Percentiles rank a stretch among this genome's conserved stretches.
Evolutionary conservation across 2,329 filamentous ascomycete genomes (phyloP).

Genomic region (Fusarium kyushuense): DNA sequence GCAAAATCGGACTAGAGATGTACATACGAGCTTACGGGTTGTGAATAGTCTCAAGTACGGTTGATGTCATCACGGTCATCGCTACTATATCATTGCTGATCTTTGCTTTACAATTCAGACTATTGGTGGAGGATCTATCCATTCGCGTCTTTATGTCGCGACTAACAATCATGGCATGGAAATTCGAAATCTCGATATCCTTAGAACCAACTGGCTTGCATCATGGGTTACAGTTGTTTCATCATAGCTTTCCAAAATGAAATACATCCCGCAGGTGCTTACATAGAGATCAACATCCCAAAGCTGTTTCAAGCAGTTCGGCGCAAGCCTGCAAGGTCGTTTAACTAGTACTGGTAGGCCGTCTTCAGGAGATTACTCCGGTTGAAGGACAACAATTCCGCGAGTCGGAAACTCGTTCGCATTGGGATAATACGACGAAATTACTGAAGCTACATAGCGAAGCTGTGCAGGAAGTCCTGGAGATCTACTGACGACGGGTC

Average conservation of each 20-base stretch:
- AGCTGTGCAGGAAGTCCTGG: background rate
- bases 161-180: background rate
- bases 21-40: background rate
- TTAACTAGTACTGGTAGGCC: background rate
- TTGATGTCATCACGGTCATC: conserved; percentile 3
- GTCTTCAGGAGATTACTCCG: background rate
- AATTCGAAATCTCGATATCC: background rate
- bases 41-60: background rate
- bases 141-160: background rate
- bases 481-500: conserved; percentile 13
- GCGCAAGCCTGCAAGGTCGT: background rate
- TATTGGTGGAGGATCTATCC: background rate
- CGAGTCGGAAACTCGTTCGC: conserved; percentile 14
- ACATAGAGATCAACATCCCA: conserved; percentile 20
- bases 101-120: background rate
- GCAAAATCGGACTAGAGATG: background rate
- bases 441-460: background rate
- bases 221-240: conserved; percentile 19
- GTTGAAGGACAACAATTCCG: conserved; percentile 17
- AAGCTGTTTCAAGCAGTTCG: conserved; percentile 20
- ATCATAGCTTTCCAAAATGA: conserved; percentile 1
- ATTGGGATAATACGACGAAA: background rate
- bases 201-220: conserved; percentile 30
- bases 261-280: background rate
- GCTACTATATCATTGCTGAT: background rate